Base-by-base conservation (phyloP, 495 filamentous ascomycete species). In the Monascus purpureus region DNA sequence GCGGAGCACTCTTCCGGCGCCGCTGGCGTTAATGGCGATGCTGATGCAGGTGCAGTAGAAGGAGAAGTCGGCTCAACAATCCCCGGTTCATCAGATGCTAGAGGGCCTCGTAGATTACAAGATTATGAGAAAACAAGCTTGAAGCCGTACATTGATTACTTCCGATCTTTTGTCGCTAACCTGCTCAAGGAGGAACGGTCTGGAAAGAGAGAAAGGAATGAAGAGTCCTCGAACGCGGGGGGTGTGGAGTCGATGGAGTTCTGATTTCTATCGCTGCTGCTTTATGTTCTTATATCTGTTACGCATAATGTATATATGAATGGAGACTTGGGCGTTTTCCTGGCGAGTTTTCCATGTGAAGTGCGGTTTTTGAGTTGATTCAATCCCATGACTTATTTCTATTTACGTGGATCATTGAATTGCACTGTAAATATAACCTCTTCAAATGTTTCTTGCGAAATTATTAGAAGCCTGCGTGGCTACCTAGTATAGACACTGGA, bases 71-170 rank as follows among this genome's bases (percentile, higher is more conserved):
- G 20, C 4, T 5, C 5, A 5, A 9, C 20, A 22, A 22, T 22
- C 4, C 20, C 20, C 4, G 20, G 20, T 9, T 22, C 20, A 13
- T 57, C 52, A 8, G 49, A 65, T 44, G 47, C 44, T 11, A 43
- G 46, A 29, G 57, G 52, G 16, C 32, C 37, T 29, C 65, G 67
- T 36, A 72, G 63, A 36, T 40, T 81, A 24, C 72, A 73, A 49
- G 92, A 97, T 50, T 95, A 86, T 69, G 88, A 97, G 62, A 96
- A 94, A 70, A 97, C 90, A 17, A 82, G 83, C 32, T 53, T 97
- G 40, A 92, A 80, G 57, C 83, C 87, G 27, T 96, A 92, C 54
- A 72, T 96, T 12, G 86, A 95, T 28, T 75, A 74, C 42, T 96
- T 96, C 57, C 74, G 77, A 33, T 68, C 61, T 1, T 90, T 94